phyloP scores from a whole-genome alignment of 2,329 filamentous ascomycete species.

The Magnaporthales sp. region DNA sequence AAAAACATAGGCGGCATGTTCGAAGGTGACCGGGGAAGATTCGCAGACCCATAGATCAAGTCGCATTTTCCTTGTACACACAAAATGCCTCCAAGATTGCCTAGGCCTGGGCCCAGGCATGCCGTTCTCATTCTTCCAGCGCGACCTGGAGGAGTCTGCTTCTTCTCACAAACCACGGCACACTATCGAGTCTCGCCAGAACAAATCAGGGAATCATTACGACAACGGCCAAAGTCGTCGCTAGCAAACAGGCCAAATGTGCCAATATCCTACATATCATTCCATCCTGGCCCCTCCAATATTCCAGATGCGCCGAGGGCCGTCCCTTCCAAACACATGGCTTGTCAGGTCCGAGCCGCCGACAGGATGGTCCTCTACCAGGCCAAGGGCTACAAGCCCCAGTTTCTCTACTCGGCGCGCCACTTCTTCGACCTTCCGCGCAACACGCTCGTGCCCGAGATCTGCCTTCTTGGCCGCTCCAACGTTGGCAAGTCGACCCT shows the following conservation, averaged over 20 bases:
- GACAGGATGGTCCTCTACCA: conserved; percentile 16
- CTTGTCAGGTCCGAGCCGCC: not conserved
- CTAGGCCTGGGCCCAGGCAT: not conserved
- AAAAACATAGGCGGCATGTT: not conserved
- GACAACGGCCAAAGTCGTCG: not conserved
- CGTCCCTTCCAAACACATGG: conserved; percentile 7
- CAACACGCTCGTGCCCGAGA: conserved; percentile 46
- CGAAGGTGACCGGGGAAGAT: not conserved
- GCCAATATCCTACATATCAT: not conserved
- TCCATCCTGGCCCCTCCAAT: conserved; percentile 1
- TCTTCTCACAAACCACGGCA: not conserved
- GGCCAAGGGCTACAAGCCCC: not conserved
- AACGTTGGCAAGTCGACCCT: conserved; percentile 88
- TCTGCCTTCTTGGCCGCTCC: conserved; percentile 77
- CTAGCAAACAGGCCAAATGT: not conserved
- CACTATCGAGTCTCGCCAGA: not conserved
- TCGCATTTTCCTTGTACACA: not conserved
- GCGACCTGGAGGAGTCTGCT: not conserved
- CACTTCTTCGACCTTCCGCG: conserved; percentile 37
- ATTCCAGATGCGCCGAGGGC: conserved; percentile 6
- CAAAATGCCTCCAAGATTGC: not conserved
- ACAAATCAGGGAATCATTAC: not conserved
- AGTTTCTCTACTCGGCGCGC: conserved; percentile 42
- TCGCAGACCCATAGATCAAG: not conserved
- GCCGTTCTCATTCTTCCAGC: not conserved